These are phyloP conservation scores for Chlamydomonas asymmetrica DNA, from an alignment of 139 green algal species.

Conservation along the genomic window DNA sequence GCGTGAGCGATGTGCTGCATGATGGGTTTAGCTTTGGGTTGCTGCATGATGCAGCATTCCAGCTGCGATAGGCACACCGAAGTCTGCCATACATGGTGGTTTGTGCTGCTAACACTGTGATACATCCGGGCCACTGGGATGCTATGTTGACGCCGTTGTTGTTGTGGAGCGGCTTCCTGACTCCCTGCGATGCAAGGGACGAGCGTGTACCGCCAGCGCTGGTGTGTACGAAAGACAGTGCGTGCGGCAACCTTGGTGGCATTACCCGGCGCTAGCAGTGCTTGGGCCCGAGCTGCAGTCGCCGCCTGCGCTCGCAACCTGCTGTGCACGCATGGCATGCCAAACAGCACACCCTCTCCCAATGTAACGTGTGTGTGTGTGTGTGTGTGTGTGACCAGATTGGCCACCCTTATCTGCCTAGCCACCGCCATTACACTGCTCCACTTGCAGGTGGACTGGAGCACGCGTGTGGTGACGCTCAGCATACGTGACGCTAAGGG, in stretches of 20 bases:
- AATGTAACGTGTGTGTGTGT: not conserved
- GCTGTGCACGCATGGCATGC: not conserved
- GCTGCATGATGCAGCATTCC: not conserved
- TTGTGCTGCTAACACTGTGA: not conserved
- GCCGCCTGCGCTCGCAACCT: too few relatives aligned
- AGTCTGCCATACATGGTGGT: too few relatives aligned
- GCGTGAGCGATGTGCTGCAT: too few relatives aligned
- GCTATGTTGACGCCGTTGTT: not conserved
- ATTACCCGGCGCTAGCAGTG: not conserved
- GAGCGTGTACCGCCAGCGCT: too few relatives aligned
- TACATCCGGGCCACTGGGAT: not conserved
- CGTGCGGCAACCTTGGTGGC: not conserved
- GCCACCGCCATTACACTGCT: not conserved
- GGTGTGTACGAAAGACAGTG: not conserved
- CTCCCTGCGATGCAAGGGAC: too few relatives aligned
- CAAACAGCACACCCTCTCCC: not conserved
- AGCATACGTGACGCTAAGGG: constrained; percentile 23
- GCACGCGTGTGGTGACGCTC: constrained; percentile 14
- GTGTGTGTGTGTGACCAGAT: not conserved
- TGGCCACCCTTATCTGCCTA: not conserved
- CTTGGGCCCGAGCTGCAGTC: too few relatives aligned
- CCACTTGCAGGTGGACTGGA: constrained; percentile 35
- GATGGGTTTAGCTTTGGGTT: too few relatives aligned
- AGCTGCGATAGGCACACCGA: too few relatives aligned
- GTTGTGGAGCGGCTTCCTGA: not conserved